Percentiles rank a stretch among this genome's conserved stretches.
These are phyloP conservation scores for Scheffersomyces illinoinensis DNA, from an alignment of 1,139 yeast species.

Conservation along the genomic window DNA sequence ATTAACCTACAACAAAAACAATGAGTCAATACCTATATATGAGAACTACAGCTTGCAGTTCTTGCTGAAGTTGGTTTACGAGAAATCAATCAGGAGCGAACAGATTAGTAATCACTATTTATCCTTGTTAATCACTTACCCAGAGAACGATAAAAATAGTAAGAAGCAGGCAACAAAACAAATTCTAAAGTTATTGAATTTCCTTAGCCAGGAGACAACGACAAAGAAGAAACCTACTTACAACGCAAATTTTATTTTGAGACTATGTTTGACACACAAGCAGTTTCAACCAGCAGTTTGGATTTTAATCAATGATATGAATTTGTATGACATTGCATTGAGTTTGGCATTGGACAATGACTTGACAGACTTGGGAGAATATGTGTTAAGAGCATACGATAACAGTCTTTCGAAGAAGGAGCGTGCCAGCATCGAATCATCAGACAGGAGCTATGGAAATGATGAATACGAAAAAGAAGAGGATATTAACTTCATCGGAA, in stretches of 20 bases:
- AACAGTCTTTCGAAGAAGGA: slow-evolving; percentile 19
- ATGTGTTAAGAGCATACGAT: slow-evolving; percentile 36
- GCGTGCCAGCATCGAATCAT: slow-evolving; percentile 5
- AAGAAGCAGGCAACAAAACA: slow-evolving; percentile 31
- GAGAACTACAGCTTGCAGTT: slow-evolving; percentile 70
- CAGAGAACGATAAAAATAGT: slow-evolving; percentile 32
- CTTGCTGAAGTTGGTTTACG: slow-evolving; percentile 59
- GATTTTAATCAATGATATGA: slow-evolving; percentile 64
- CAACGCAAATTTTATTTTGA: slow-evolving; percentile 72
- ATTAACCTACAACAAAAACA: slow-evolving; percentile 60
- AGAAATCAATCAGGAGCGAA: slow-evolving; percentile 47
- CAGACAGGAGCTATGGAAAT: slow-evolving; percentile 9
- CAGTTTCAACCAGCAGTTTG: slow-evolving; percentile 68
- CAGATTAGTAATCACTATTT: slow-evolving; percentile 71
- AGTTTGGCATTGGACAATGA: slow-evolving; percentile 66
- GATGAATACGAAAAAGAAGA: slow-evolving; percentile 11
- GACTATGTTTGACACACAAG: slow-evolving; percentile 66
- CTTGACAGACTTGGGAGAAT: slow-evolving; percentile 57
- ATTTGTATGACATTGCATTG: slow-evolving; percentile 79
- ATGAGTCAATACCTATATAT: slow-evolving; percentile 21
- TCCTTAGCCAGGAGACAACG: slow-evolving; percentile 18
- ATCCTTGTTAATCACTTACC: slow-evolving; percentile 68
- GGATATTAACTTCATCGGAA: slow-evolving; percentile 18
- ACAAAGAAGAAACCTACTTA: slow-evolving; percentile 26
- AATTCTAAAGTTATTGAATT: slow-evolving; percentile 30